Percentiles rank a stretch among this genome's conserved stretches.
These are phyloP conservation scores for Aschersonia sp. DNA, from an alignment of 2,329 filamentous ascomycete genomes.

Conservation along the genomic window DNA sequence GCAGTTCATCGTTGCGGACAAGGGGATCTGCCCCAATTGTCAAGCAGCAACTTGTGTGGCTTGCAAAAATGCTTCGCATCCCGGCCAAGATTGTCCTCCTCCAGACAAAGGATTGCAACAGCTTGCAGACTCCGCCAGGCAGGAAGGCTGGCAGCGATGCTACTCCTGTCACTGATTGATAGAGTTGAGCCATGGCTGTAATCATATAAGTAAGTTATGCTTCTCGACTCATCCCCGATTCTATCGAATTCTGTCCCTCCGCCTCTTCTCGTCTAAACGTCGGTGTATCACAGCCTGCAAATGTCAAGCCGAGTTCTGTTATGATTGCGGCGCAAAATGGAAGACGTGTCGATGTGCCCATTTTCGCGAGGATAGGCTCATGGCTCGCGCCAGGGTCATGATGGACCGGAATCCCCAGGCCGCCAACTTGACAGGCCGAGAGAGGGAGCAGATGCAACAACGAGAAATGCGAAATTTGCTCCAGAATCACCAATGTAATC, in stretches of 20 bases:
- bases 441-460: not conserved
- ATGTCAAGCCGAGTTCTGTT: constrained; percentile 35
- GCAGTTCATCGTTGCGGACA: constrained; percentile 12
- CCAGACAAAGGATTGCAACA: constrained; percentile 25
- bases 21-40: constrained; percentile 29
- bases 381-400: not conserved
- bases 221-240: not conserved
- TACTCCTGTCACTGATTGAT: constrained; percentile 28
- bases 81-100: constrained; percentile 27
- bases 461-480: not conserved
- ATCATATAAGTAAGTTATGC: constrained; percentile 39
- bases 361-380: constrained; percentile 19
- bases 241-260: not conserved
- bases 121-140: constrained; percentile 19
- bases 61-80: constrained; percentile 34
- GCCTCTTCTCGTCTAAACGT: not conserved
- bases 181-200: constrained; percentile 34
- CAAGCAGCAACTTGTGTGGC: constrained; percentile 26
- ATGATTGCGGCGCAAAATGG: constrained; percentile 28
- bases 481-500: not conserved
- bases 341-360: constrained; percentile 21
- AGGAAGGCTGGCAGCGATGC: constrained; percentile 38
- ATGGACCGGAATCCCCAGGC: not conserved
- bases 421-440: no score
- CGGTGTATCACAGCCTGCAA: constrained; percentile 20